Evolutionary conservation across 257 asterid species (phyloP).

Genomic region (Osmanthus fragrans): DNA sequence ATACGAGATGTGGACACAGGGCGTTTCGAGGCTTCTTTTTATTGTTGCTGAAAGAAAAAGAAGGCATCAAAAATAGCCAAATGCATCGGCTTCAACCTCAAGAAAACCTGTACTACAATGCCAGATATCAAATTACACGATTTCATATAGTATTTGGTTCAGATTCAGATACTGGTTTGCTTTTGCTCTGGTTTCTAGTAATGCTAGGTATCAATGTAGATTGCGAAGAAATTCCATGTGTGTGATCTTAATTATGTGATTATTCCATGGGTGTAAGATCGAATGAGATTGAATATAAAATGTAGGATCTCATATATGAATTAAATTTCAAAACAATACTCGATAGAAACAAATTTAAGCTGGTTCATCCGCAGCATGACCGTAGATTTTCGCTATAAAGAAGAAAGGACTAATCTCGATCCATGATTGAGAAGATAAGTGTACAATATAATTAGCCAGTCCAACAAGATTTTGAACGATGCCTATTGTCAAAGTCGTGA

Average conservation of each 20-base stretch:
- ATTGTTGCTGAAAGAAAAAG: conserved; percentile 52
- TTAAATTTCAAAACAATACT: neutral
- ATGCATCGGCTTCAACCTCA: neutral
- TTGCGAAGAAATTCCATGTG: neutral
- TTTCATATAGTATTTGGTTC: neutral
- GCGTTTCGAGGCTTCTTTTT: conserved; percentile 59
- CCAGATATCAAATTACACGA: neutral
- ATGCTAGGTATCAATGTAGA: neutral
- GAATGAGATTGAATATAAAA: neutral
- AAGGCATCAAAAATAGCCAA: conserved; percentile 40
- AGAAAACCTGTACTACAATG: neutral
- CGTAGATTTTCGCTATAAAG: neutral
- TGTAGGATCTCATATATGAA: neutral
- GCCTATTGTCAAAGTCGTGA: no score
- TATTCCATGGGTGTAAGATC: neutral
- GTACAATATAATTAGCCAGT: no score
- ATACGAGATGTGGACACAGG: conserved; percentile 73
- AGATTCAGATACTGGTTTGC: neutral
- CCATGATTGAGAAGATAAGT: no score
- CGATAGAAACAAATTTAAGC: neutral
- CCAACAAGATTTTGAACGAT: no score
- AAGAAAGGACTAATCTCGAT: no score
- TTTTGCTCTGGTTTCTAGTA: neutral
- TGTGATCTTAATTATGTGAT: neutral
- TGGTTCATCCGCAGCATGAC: neutral